These are phyloP conservation scores for Globisporangium irregulare DNA, from an alignment of 352 stramenopile species.

Conservation along the genomic window DNA sequence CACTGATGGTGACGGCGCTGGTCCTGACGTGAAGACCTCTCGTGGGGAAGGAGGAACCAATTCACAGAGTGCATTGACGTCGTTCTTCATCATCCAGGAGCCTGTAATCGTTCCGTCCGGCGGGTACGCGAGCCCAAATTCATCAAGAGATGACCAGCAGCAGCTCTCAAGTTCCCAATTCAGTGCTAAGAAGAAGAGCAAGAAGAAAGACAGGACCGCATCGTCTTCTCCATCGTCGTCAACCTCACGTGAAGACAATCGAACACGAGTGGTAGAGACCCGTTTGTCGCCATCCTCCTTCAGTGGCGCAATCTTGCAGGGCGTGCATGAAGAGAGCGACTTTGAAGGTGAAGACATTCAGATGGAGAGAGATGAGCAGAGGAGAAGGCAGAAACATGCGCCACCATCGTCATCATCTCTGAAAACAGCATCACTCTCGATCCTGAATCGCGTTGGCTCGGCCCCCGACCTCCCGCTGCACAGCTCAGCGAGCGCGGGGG, in stretches of 20 bases:
- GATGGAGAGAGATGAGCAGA: not conserved
- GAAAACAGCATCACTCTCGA: slow-evolving; percentile 19
- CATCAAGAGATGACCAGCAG: slow-evolving; percentile 9
- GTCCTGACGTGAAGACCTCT: not conserved
- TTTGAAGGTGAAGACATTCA: slow-evolving; percentile 10
- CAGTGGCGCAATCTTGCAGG: not conserved
- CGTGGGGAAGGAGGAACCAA: not conserved
- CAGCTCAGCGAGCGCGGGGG: slow-evolving; percentile 40
- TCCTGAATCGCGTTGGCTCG: slow-evolving; percentile 61
- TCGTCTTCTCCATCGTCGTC: not conserved
- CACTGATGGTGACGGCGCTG: not conserved
- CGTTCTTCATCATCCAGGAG: slow-evolving; percentile 75
- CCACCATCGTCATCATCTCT: not conserved
- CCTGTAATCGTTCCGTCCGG: slow-evolving; percentile 34
- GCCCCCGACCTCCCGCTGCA: slow-evolving; percentile 59
- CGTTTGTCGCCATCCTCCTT: not conserved
- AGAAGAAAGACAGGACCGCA: slow-evolving; percentile 3
- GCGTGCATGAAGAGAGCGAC: slow-evolving; percentile 11
- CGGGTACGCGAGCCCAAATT: slow-evolving; percentile 1
- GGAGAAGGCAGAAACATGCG: not conserved
- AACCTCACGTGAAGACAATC: not conserved
- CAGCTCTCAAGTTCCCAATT: not conserved
- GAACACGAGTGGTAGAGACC: not conserved
- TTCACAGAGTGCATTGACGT: slow-evolving; percentile 20
- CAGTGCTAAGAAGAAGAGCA: slow-evolving; percentile 6